These are phyloP conservation scores for Globisporangium cystogenes DNA, from an alignment of 352 stramenopile species.

Conservation along the genomic window DNA sequence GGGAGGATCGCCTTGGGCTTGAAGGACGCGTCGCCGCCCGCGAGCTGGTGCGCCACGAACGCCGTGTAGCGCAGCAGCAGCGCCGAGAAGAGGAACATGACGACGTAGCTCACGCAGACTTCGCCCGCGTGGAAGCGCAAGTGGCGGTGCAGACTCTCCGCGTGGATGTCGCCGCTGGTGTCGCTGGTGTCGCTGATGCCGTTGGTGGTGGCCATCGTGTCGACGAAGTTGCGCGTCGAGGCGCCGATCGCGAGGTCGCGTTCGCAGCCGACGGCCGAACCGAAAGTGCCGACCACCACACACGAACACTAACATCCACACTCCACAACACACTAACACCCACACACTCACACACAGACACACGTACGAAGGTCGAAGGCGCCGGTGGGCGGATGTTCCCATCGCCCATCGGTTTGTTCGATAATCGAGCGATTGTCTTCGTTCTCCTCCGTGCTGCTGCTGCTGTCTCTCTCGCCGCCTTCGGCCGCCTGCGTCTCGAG, in stretches of 20 bases:
- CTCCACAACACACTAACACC: no score
- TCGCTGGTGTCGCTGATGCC: neutral
- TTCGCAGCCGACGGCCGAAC: neutral
- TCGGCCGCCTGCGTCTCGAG: no score
- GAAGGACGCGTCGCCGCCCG: slow-evolving; percentile 29
- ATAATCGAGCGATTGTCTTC: no score
- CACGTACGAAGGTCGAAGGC: no score
- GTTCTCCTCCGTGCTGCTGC: no score
- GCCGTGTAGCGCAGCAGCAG: slow-evolving; percentile 41
- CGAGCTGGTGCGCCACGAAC: slow-evolving; percentile 27
- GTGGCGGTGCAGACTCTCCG: neutral
- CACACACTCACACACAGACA: no score
- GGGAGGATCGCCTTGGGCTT: slow-evolving; percentile 56
- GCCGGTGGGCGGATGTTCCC: no score
- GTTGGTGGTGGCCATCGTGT: neutral
- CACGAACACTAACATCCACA: no score
- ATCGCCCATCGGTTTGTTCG: no score
- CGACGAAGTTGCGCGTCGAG: neutral
- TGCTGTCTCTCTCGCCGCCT: no score
- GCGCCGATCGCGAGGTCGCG: no score
- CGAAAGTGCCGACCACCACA: neutral
- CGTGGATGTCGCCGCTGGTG: neutral
- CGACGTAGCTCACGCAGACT: slow-evolving; percentile 42
- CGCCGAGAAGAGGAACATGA: slow-evolving; percentile 51
- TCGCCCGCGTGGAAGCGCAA: slow-evolving; percentile 37